Conservation (phyloP, 768 basidiomycete species). For the Mycena leptocephala region DNA sequence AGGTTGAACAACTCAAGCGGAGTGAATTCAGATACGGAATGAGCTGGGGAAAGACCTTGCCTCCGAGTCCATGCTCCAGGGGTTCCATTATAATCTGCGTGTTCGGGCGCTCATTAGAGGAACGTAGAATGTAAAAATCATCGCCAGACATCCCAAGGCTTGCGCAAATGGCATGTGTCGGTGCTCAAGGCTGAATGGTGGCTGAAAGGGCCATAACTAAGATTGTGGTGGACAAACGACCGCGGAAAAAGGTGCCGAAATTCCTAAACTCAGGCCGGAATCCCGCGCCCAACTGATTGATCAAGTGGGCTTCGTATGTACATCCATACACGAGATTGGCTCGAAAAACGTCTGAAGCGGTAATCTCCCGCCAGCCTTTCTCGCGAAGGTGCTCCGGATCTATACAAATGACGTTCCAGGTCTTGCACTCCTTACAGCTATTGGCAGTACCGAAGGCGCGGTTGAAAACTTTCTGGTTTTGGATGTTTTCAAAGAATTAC, state of each 20-base stretch:
- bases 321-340: constrained; percentile 35
- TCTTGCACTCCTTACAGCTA: constrained; percentile 14
- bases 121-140: neutral
- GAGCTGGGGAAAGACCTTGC: constrained; percentile 13
- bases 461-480: too few relatives aligned
- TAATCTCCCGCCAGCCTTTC: constrained; percentile 35
- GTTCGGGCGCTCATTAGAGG: constrained; percentile 7
- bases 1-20: too few relatives aligned
- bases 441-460: too few relatives aligned
- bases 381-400: constrained; percentile 39
- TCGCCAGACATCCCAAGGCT: constrained; percentile 10
- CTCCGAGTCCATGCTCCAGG: neutral
- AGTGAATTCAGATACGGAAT: constrained; percentile 17
- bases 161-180: neutral
- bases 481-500: too few relatives aligned
- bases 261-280: constrained; percentile 33
- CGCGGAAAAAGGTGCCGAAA: constrained; percentile 8
- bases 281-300: constrained; percentile 32
- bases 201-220: constrained; percentile 33
- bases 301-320: constrained; percentile 25
- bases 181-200: neutral
- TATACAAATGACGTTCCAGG: constrained; percentile 34
- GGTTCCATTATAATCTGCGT: constrained; percentile 12
- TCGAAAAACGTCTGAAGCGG: constrained; percentile 15
- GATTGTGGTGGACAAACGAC: constrained; percentile 27